Evolutionary conservation across 2,329 filamentous ascomycete genomes (phyloP).

Genomic region (Fusarium illudens): DNA sequence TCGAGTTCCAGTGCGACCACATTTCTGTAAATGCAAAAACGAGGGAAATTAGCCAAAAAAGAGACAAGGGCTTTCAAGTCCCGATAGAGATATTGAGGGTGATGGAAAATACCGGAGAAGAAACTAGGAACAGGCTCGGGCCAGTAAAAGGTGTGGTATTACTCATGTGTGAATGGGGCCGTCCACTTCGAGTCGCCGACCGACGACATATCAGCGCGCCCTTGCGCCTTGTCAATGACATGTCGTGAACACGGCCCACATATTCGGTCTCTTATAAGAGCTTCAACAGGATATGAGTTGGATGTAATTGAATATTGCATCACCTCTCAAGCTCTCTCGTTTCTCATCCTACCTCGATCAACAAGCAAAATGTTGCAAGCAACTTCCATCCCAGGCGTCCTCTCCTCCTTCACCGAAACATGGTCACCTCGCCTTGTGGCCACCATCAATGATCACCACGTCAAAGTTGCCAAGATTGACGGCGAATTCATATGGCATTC

Average conservation of each 20-base stretch:
- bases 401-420: slow-evolving; percentile 42
- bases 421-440: slow-evolving; percentile 48
- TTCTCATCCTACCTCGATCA: background rate
- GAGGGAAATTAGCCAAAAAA: too few relatives aligned
- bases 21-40: too few relatives aligned
- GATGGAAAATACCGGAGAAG: too few relatives aligned
- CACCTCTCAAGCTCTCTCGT: background rate
- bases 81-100: too few relatives aligned
- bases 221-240: slow-evolving; percentile 20
- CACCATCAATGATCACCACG: slow-evolving; percentile 48
- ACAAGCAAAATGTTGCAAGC: slow-evolving; percentile 23
- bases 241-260: background rate
- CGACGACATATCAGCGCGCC: background rate
- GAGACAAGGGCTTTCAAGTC: too few relatives aligned
- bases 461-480: slow-evolving; percentile 52
- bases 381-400: slow-evolving; percentile 37
- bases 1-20: too few relatives aligned
- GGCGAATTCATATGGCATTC: slow-evolving; percentile 53
- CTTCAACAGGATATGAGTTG: background rate
- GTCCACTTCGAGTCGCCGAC: too few relatives aligned
- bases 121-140: too few relatives aligned
- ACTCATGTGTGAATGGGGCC: background rate
- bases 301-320: background rate
- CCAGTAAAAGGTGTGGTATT: background rate
- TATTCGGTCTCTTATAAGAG: background rate